phyloP scores from a whole-genome alignment of 139 green algal species.

The Chlamydomonas sphaeroides region DNA sequence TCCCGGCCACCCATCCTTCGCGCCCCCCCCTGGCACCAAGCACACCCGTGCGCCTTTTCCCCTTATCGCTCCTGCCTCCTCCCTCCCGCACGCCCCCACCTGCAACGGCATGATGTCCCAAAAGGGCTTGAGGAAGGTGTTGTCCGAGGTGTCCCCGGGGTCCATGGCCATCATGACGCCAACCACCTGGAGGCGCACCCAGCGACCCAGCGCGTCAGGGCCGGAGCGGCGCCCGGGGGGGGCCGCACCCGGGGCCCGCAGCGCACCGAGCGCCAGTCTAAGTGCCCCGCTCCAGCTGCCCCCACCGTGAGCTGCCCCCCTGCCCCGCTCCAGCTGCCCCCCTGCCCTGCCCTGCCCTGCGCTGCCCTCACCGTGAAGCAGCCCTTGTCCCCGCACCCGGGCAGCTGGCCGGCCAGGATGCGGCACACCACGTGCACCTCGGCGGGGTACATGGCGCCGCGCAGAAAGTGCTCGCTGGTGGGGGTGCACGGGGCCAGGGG shows the following conservation, averaged over 20 bases:
- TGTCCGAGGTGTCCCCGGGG: background rate
- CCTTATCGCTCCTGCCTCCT: too few species aligned
- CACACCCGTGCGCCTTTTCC: too few species aligned
- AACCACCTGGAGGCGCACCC: background rate
- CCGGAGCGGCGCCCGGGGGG: too few species aligned
- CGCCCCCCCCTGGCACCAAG: too few species aligned
- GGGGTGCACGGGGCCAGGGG: background rate
- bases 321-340: too few species aligned
- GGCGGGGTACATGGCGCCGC: slow-evolving; percentile 4
- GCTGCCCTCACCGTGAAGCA: slow-evolving; percentile 33
- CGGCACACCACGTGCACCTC: slow-evolving; percentile 42
- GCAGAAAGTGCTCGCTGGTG: slow-evolving; percentile 23
- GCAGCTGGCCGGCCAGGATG: slow-evolving; percentile 18
- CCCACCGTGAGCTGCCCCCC: too few species aligned
- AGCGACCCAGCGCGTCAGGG: too few species aligned
- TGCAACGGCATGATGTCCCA: slow-evolving; percentile 12
- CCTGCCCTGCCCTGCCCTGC: too few species aligned
- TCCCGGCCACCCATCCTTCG: too few species aligned
- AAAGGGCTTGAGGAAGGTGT: background rate
- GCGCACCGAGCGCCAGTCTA: too few species aligned
- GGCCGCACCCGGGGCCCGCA: too few species aligned
- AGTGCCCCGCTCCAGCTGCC: too few species aligned
- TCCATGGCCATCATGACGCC: slow-evolving; percentile 31
- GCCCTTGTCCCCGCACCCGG: slow-evolving; percentile 10
- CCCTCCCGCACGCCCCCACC: background rate